Evolutionary conservation across 352 stramenopile species (phyloP).

Genomic region (Blastocystis hominis): DNA sequence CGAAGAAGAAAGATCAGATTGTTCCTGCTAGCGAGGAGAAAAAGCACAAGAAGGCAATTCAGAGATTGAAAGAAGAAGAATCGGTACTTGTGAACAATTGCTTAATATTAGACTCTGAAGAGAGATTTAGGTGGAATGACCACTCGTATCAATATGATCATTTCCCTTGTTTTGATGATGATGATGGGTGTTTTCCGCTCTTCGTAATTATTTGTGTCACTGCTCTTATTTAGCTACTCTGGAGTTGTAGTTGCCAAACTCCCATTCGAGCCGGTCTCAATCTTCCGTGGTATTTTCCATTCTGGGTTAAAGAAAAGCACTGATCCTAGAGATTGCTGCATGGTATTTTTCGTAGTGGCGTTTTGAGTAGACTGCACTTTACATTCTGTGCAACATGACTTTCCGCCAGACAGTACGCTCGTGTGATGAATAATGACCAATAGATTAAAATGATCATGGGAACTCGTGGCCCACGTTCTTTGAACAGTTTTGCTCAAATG

Average conservation of each 20-base stretch:
- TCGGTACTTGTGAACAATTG: background rate
- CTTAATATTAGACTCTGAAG: slow-evolving; percentile 23
- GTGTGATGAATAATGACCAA: background rate
- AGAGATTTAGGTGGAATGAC: slow-evolving; percentile 28
- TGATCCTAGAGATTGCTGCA: slow-evolving; percentile 8
- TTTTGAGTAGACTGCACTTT: slow-evolving; percentile 7
- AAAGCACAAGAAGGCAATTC: slow-evolving; percentile 53
- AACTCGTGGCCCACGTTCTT: background rate
- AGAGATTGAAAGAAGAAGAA: slow-evolving; percentile 57
- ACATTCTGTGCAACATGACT: slow-evolving; percentile 51
- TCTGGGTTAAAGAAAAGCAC: background rate
- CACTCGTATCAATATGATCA: slow-evolving; percentile 24
- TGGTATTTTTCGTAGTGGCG: background rate
- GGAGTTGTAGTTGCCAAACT: slow-evolving; percentile 51
- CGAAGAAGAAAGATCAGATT: slow-evolving; percentile 29
- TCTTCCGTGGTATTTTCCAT: slow-evolving; percentile 50
- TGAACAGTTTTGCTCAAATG: background rate
- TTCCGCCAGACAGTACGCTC: slow-evolving; percentile 26
- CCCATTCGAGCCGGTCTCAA: slow-evolving; percentile 16
- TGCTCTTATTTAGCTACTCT: slow-evolving; percentile 4
- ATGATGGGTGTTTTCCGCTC: slow-evolving; percentile 43
- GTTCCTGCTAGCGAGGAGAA: slow-evolving; percentile 47
- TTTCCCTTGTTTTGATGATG: slow-evolving; percentile 46
- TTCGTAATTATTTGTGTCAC: background rate
- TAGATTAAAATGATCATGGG: slow-evolving; percentile 51